Evolutionary conservation across 805 yeast genomes (phyloP).

Genomic region (Teunomyces cretensis): DNA sequence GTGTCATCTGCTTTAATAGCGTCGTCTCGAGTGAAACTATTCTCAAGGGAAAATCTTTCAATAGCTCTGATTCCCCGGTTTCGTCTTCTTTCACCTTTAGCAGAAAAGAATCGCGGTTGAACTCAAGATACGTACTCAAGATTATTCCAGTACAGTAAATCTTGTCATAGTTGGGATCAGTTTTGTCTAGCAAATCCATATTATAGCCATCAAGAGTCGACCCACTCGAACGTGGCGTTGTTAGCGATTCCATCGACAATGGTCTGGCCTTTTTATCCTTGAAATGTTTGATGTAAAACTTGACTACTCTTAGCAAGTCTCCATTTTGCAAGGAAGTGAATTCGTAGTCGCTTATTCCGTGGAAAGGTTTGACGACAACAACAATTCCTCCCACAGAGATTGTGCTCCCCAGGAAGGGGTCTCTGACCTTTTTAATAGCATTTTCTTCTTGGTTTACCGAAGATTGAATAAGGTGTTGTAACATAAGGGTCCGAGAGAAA

Average conservation of each 20-base stretch:
- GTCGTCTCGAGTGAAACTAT: slow-evolving; percentile 34
- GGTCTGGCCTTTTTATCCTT: not conserved
- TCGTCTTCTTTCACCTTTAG: slow-evolving; percentile 18
- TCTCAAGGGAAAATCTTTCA: slow-evolving; percentile 30
- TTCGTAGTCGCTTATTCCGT: slow-evolving; percentile 17
- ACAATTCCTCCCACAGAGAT: slow-evolving; percentile 29
- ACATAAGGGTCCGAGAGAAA: slow-evolving; percentile 26
- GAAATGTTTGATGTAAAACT: slow-evolving; percentile 19
- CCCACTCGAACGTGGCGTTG: slow-evolving; percentile 1
- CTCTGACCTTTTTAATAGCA: slow-evolving; percentile 23
- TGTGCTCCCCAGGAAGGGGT: slow-evolving; percentile 26
- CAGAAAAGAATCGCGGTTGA: slow-evolving; percentile 10
- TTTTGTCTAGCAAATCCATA: slow-evolving; percentile 11
- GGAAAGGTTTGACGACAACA: slow-evolving; percentile 30
- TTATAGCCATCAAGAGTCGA: slow-evolving; percentile 1
- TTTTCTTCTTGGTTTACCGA: slow-evolving; percentile 13
- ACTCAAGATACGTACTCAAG: slow-evolving; percentile 27
- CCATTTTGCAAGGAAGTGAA: slow-evolving; percentile 28
- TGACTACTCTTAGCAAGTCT: slow-evolving; percentile 28
- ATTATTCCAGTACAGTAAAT: slow-evolving; percentile 31
- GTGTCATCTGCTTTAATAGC: slow-evolving; percentile 12
- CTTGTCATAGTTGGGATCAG: slow-evolving; percentile 16
- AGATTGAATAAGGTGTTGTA: slow-evolving; percentile 21
- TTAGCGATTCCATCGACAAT: not conserved
- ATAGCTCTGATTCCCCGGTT: slow-evolving; percentile 12